Evolutionary conservation across 1,139 yeast species (phyloP).

Genomic region (Eremothecium cymbalariae): DNA sequence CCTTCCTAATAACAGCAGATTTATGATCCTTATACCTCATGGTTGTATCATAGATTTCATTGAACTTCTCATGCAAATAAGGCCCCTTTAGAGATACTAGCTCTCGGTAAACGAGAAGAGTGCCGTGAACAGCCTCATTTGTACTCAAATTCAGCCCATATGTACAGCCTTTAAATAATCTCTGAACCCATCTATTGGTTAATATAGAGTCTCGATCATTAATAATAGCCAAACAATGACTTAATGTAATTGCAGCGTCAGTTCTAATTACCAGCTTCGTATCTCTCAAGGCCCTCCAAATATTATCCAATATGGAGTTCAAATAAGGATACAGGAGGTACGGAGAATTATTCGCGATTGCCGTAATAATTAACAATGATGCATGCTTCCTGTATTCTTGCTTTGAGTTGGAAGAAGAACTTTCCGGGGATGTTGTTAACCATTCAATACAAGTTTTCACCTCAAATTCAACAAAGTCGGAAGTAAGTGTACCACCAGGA

Average conservation of each 20-base stretch:
- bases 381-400: constrained; percentile 86
- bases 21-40: constrained; percentile 72
- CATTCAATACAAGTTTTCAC: constrained; percentile 86
- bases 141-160: constrained; percentile 42
- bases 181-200: constrained; percentile 65
- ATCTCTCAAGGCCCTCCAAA: constrained; percentile 85
- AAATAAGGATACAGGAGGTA: constrained; percentile 73
- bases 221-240: constrained; percentile 68
- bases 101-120: constrained; percentile 75
- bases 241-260: constrained; percentile 79
- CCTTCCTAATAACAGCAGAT: constrained; percentile 66
- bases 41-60: constrained; percentile 68
- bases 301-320: constrained; percentile 66
- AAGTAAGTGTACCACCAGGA: constrained; percentile 82
- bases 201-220: constrained; percentile 70
- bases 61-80: constrained; percentile 64
- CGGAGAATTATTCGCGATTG: constrained; percentile 84
- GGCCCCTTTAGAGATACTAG: constrained; percentile 58
- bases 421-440: constrained; percentile 52
- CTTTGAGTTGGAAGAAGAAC: constrained; percentile 45
- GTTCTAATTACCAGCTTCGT: constrained; percentile 62
- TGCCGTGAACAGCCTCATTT: constrained; percentile 75
- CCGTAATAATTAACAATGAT: constrained; percentile 73
- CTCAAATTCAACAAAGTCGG: constrained; percentile 89
- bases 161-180: constrained; percentile 56